These are phyloP conservation scores for Saitozyma sp. DNA, from an alignment of 768 basidiomycete species.

Conservation along the genomic window DNA sequence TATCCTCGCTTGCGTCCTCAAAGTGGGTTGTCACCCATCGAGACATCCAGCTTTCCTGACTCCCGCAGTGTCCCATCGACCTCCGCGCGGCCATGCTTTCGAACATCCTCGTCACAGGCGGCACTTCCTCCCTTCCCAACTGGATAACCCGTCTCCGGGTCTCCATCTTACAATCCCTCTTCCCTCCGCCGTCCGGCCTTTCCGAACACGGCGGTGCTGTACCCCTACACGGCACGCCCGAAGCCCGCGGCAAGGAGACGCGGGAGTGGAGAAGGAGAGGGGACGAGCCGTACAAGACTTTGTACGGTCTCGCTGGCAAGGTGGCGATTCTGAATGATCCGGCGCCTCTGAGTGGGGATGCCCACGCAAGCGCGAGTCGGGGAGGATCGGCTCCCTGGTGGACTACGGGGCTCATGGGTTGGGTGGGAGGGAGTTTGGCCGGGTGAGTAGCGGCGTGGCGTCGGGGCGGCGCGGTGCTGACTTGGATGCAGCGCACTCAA, in stretches of 20 bases:
- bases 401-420: conserved; percentile 73
- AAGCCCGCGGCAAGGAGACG: conserved; percentile 19
- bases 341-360: conserved; percentile 48
- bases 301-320: conserved; percentile 70
- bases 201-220: not conserved
- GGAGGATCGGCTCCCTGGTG: conserved; percentile 88
- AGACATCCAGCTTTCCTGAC: not conserved
- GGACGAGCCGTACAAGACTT: conserved; percentile 72
- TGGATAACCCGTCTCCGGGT: conserved; percentile 85
- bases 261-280: conserved; percentile 22
- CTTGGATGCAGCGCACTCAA: conserved; percentile 66
- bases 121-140: conserved; percentile 86
- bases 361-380: conserved; percentile 49
- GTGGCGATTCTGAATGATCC: conserved; percentile 82
- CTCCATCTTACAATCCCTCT: conserved; percentile 69
- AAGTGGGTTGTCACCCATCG: conserved; percentile 57
- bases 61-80: conserved; percentile 76
- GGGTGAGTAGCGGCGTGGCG: conserved; percentile 62
- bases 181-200: conserved; percentile 23
- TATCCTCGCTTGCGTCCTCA: conserved; percentile 74
- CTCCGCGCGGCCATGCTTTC: conserved; percentile 79
- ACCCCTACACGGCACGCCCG: conserved; percentile 15
- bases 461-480: conserved; percentile 3
- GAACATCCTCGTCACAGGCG: conserved; percentile 82
- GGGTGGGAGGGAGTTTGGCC: conserved; percentile 91